Conservation (phyloP, 257 asterid species). For the Solanum tacnaense region DNA sequence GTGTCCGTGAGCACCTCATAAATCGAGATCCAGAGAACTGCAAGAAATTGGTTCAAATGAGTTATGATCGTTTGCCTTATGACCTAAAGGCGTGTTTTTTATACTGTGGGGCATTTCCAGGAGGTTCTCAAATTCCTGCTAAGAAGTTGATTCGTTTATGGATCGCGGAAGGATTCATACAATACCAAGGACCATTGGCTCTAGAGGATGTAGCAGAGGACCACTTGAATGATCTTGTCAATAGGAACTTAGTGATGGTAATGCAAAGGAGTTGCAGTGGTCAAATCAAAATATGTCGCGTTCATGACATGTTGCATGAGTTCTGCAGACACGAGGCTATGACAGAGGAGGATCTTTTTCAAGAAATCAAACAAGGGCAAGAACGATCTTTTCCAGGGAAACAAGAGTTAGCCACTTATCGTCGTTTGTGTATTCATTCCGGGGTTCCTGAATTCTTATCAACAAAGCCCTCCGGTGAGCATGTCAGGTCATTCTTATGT, state of each 20-base stretch:
- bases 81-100: slow-evolving; percentile 44
- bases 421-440: slow-evolving; percentile 47
- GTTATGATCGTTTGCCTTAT: slow-evolving; percentile 43
- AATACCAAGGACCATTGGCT: slow-evolving; percentile 14
- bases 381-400: not conserved
- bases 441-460: slow-evolving; percentile 22
- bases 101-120: slow-evolving; percentile 47
- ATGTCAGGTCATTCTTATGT: slow-evolving; percentile 48
- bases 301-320: slow-evolving; percentile 47
- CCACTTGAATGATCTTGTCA: slow-evolving; percentile 35
- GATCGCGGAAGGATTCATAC: slow-evolving; percentile 57
- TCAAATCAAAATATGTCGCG: slow-evolving; percentile 31
- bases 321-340: slow-evolving; percentile 40
- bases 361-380: slow-evolving; percentile 19
- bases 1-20: slow-evolving; percentile 27
- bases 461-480: slow-evolving; percentile 29
- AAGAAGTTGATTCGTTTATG: slow-evolving; percentile 35
- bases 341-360: slow-evolving; percentile 23
- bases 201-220: slow-evolving; percentile 42
- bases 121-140: slow-evolving; percentile 32
- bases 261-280: slow-evolving; percentile 23
- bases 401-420: slow-evolving; percentile 20
- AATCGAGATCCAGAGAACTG: slow-evolving; percentile 22
- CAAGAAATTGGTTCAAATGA: slow-evolving; percentile 28
- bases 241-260: slow-evolving; percentile 35